Base-by-base conservation (phyloP, 495 filamentous ascomycete species). In the Symbiotaphrina buchneri region DNA sequence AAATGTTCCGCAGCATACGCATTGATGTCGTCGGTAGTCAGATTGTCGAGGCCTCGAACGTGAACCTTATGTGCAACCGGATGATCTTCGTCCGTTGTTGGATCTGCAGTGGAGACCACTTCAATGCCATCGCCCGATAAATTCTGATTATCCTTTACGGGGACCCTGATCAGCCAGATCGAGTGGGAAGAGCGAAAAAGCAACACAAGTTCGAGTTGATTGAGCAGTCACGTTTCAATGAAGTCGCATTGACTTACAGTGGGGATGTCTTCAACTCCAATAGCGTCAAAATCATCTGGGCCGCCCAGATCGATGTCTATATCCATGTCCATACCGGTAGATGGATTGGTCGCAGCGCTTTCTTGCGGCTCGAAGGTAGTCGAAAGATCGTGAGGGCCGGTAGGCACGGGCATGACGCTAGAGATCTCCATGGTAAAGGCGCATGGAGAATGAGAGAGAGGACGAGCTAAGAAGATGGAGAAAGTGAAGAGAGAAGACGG, bases 21-120 rank as follows among this genome's bases (percentile, higher is more conserved):
- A 39, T 71, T 68, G 40, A 93, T 70, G 34, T 92, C 63, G 15
- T 67, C 58, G 5, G 82, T 81, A 10, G 67, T 75, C 44, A 94
- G 59, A 35, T 72, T 69, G 42, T 91, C 78, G 1, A 94, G 61
- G 10, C 87, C 87, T 36, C 66, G 61, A 21, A 97, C 51, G 47
- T 92, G 71, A 26, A 97, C 57, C 47, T 91, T 91, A 39, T 62
- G 47, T 1, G 61, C 52, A 8, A 49, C 34, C 15, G 37, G 31
- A 23, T 17, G 8, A 11, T 17, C 6, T 18, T 38, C 31, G 24
- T 32, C 30, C 21, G 23, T 11, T 15, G 13, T 24, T 21, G 35
- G 20, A 15, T 8, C 14, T 33, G 24, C 13, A 15, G 39, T 15
- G 16, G 20, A 10, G 3, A 16, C 23, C 23, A 22, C 18, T 13